A percentile compares a stretch with the other conserved stretches of the same genome.
phyloP scores from a whole-genome alignment of 768 basidiomycete genomes.

The Hypholoma sublateritium region DNA sequence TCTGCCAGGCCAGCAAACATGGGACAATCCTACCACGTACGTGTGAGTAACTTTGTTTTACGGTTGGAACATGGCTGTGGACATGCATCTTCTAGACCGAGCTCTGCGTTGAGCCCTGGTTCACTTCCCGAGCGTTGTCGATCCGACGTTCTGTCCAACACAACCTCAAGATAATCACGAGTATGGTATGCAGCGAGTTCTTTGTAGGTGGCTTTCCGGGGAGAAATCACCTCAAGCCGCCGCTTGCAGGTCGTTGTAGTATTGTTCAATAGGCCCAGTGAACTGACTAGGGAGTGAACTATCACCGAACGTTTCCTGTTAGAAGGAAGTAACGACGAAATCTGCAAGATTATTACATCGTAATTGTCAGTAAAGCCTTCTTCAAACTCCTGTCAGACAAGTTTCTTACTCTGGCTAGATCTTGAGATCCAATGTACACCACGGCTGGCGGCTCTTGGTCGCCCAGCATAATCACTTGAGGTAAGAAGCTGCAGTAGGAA shows the following conservation, averaged over 20 bases:
- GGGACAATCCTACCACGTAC: slow-evolving; percentile 70
- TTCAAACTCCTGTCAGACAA: neutral
- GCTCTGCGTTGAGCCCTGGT: slow-evolving; percentile 31
- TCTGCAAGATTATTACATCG: slow-evolving; percentile 14
- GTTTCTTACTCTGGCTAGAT: slow-evolving; percentile 21
- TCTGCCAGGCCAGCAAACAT: slow-evolving; percentile 64
- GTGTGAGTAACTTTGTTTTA: neutral
- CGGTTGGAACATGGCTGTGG: neutral
- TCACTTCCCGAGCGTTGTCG: neutral
- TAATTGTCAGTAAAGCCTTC: neutral
- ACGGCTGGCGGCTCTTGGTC: slow-evolving; percentile 6
- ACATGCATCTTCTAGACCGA: slow-evolving; percentile 46
- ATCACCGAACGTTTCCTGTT: slow-evolving; percentile 64
- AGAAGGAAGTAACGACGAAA: slow-evolving; percentile 61
- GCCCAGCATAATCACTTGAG: neutral
- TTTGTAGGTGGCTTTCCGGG: slow-evolving; percentile 49
- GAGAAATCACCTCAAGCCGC: slow-evolving; percentile 48
- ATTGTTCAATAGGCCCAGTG: slow-evolving; percentile 47
- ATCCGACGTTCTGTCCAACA: slow-evolving; percentile 37
- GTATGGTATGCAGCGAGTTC: slow-evolving; percentile 72
- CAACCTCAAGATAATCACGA: slow-evolving; percentile 64
- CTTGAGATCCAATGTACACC: slow-evolving; percentile 24
- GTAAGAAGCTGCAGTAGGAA: neutral
- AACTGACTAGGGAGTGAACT: slow-evolving; percentile 62
- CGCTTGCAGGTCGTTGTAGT: slow-evolving; percentile 19